phyloP scores from a whole-genome alignment of 192 early-diverging fungal species.

The Coemansia sp. region DNA sequence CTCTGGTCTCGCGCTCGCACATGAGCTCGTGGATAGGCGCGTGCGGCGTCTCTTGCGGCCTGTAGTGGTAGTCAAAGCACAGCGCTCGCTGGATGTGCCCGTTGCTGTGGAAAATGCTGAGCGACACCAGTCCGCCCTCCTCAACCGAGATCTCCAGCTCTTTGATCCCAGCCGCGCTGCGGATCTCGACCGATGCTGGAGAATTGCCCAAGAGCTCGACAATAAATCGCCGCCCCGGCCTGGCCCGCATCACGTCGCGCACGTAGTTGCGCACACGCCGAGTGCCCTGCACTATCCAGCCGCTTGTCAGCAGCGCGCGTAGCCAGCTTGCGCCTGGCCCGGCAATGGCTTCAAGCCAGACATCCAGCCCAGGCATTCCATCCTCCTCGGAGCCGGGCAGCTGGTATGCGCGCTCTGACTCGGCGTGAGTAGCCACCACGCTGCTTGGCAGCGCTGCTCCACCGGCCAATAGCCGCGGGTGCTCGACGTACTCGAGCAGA shows the following conservation, averaged over 20 bases:
- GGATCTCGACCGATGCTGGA: not conserved
- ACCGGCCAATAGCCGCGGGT: not conserved
- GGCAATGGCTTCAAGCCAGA: slow-evolving; percentile 66
- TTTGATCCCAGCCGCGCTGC: not conserved
- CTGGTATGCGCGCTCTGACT: slow-evolving; percentile 10
- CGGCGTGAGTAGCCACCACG: not conserved
- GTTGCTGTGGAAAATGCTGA: slow-evolving; percentile 51
- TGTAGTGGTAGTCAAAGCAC: slow-evolving; percentile 71
- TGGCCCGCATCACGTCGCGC: slow-evolving; percentile 59
- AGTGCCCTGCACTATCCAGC: slow-evolving; percentile 72
- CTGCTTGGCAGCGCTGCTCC: not conserved
- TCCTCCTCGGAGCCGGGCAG: not conserved
- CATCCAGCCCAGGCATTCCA: slow-evolving; percentile 10
- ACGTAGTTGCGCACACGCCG: slow-evolving; percentile 61
- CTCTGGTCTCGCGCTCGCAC: slow-evolving; percentile 68
- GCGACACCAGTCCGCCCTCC: slow-evolving; percentile 32
- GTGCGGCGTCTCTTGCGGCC: slow-evolving; percentile 63
- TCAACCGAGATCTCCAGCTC: slow-evolving; percentile 12
- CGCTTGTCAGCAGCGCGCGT: slow-evolving; percentile 70
- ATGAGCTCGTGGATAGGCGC: slow-evolving; percentile 72
- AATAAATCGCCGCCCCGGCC: slow-evolving; percentile 53
- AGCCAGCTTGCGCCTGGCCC: slow-evolving; percentile 75
- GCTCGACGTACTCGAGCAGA: not conserved
- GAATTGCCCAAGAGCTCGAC: not conserved
- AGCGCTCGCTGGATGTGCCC: slow-evolving; percentile 60